Conservation (phyloP, 805 yeast genomes). For the Ogataea chonburiensis region DNA sequence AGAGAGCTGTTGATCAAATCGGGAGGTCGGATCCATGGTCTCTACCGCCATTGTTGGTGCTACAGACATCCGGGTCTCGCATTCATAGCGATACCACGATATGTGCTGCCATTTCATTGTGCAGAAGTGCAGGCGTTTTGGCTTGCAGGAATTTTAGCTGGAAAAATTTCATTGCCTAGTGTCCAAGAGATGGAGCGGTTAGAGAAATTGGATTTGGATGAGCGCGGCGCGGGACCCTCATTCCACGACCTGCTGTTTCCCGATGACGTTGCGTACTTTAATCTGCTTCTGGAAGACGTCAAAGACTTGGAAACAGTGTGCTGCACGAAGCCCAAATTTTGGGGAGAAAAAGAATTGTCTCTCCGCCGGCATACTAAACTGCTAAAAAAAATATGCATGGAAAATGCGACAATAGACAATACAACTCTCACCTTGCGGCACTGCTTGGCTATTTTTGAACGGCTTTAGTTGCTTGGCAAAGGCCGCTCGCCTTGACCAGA, state of each 20-base stretch:
- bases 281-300: conserved; percentile 37
- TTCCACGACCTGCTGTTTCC: conserved; percentile 56
- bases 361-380: conserved; percentile 43
- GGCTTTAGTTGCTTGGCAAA: no score
- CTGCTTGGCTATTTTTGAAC: no score
- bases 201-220: conserved; percentile 37
- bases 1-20: conserved; percentile 40
- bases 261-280: conserved; percentile 53
- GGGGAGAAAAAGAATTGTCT: conserved; percentile 48
- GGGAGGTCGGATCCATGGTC: conserved; percentile 48
- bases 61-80: conserved; percentile 62
- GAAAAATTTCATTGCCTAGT: conserved; percentile 51
- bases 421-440: not conserved
- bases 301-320: conserved; percentile 26
- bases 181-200: conserved; percentile 45
- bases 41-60: conserved; percentile 61
- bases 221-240: conserved; percentile 42
- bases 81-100: conserved; percentile 59
- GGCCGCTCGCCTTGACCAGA: no score
- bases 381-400: conserved; percentile 45
- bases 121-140: conserved; percentile 65
- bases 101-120: conserved; percentile 60
- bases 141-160: conserved; percentile 60
- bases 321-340: conserved; percentile 51
- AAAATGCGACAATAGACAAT: conserved; percentile 5